A percentile compares a stretch with the other conserved stretches of the same genome.
phyloP scores from a whole-genome alignment of 495 filamentous ascomycete genomes.

The Penicillium tannophilum region DNA sequence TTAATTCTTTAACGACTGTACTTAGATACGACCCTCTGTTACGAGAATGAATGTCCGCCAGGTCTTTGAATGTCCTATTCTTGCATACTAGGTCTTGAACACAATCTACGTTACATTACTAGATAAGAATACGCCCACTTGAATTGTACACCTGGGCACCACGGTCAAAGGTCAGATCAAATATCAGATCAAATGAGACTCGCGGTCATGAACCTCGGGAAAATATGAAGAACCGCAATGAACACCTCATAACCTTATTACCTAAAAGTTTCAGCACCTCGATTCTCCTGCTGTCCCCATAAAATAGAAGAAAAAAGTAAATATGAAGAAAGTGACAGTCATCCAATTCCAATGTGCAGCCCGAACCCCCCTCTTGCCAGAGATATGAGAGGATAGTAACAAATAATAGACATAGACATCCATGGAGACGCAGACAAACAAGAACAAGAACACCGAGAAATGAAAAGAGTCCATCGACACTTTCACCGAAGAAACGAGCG shows the following conservation, averaged over 20 bases:
- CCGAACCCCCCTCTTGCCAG: slow-evolving; percentile 5
- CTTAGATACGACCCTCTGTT: background rate
- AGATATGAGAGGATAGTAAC: slow-evolving; percentile 6
- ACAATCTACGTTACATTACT: no score
- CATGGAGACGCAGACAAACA: slow-evolving; percentile 16
- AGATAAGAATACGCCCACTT: no score
- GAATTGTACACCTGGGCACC: no score
- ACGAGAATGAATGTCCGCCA: background rate
- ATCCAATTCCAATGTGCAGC: slow-evolving; percentile 9
- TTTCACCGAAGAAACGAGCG: slow-evolving; percentile 15
- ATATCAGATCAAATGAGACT: no score
- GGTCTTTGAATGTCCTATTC: background rate
- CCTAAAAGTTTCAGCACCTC: no score
- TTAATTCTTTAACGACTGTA: background rate
- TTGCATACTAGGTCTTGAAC: no score
- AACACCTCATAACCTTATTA: no score
- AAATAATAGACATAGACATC: slow-evolving; percentile 9
- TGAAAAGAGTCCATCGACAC: slow-evolving; percentile 13
- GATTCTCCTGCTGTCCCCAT: background rate
- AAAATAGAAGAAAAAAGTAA: background rate
- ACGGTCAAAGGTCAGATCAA: no score
- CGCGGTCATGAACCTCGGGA: no score
- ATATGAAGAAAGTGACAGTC: slow-evolving; percentile 3
- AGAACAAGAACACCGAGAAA: slow-evolving; percentile 21
- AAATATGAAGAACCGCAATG: no score